Conservation (phyloP, 2,329 filamentous ascomycete genomes). For the Colletotrichum sp. region DNA sequence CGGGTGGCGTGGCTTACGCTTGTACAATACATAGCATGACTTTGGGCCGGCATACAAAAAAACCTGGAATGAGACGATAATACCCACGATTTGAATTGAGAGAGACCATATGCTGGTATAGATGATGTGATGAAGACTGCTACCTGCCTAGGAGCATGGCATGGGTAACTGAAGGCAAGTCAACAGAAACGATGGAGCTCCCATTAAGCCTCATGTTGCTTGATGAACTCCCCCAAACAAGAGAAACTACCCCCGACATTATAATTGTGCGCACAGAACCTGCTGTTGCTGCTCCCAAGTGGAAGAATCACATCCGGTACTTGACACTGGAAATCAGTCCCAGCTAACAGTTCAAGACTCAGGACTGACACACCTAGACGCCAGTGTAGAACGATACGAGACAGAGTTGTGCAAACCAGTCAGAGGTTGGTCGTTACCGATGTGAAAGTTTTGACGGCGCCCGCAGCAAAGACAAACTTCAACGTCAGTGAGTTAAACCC, state of each 20-base stretch:
- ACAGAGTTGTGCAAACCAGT: background rate
- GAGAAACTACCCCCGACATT: background rate
- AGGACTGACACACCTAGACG: background rate
- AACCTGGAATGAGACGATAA: conserved; percentile 21
- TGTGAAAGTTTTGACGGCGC: background rate
- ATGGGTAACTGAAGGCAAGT: background rate
- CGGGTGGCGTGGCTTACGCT: conserved; percentile 21
- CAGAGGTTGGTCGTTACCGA: background rate
- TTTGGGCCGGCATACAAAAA: conserved; percentile 23
- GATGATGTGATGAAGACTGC: background rate
- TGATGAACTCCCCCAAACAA: background rate
- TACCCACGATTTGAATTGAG: conserved; percentile 1
- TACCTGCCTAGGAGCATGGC: background rate
- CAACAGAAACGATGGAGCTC: background rate
- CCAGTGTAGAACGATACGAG: background rate
- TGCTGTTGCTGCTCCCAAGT: background rate
- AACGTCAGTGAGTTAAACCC: background rate
- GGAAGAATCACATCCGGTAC: background rate
- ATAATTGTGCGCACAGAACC: background rate
- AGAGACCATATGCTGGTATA: background rate
- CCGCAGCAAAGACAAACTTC: background rate
- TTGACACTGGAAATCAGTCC: background rate
- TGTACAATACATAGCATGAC: conserved; percentile 23
- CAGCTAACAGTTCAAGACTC: background rate
- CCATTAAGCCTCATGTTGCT: background rate